phyloP scores from a whole-genome alignment of 2,329 filamentous ascomycete genomes.

The Trichoderma simmonsii region DNA sequence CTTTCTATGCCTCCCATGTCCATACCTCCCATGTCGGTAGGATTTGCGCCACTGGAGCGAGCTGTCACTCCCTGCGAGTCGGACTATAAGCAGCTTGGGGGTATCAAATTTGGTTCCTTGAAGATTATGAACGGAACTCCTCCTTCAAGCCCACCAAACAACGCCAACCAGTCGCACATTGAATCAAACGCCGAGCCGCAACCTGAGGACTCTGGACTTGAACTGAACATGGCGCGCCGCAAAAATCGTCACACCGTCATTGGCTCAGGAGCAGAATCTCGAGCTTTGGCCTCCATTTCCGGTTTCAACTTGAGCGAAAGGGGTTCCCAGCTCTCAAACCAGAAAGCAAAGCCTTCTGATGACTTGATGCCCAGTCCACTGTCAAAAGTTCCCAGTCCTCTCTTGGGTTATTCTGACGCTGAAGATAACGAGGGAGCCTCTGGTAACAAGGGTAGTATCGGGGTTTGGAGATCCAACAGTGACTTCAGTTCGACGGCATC shows the following conservation, averaged over 20 bases:
- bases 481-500: background rate
- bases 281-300: slow-evolving; percentile 15
- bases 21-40: slow-evolving; percentile 27
- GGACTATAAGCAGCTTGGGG: slow-evolving; percentile 59
- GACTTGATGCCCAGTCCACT: slow-evolving; percentile 6
- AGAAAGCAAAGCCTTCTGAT: background rate
- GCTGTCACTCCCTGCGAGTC: slow-evolving; percentile 46
- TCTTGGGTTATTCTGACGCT: background rate
- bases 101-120: slow-evolving; percentile 60
- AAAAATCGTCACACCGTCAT: background rate
- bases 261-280: background rate
- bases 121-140: slow-evolving; percentile 61
- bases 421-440: background rate
- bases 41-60: slow-evolving; percentile 24
- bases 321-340: background rate
- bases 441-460: background rate
- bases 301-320: background rate
- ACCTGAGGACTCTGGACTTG: background rate
- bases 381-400: background rate
- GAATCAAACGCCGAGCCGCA: background rate
- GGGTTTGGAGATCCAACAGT: slow-evolving; percentile 13
- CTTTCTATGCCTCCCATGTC: slow-evolving; percentile 34
- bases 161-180: background rate
- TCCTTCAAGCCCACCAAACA: slow-evolving; percentile 34
- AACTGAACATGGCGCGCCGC: background rate